Conservation (phyloP, 768 basidiomycete genomes). For the Lanmaoa pseudosensibilis region DNA sequence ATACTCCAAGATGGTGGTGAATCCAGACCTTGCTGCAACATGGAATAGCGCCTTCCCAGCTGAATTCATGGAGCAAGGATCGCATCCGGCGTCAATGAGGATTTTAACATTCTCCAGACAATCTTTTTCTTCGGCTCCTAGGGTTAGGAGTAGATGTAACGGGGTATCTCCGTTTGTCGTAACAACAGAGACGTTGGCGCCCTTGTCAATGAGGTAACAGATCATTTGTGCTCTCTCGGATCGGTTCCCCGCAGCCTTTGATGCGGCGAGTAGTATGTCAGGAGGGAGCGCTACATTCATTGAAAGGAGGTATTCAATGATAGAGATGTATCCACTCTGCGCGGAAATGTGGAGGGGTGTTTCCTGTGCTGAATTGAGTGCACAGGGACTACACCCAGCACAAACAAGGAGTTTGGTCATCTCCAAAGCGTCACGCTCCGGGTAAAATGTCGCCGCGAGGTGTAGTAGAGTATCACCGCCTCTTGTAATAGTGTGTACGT, state of each 20-base stretch:
- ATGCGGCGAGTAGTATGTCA: not conserved
- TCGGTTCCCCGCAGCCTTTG: too few species aligned
- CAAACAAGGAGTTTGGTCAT: not conserved
- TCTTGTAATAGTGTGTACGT: not conserved
- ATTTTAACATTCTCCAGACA: not conserved
- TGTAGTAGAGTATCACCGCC: not conserved
- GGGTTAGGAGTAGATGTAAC: not conserved
- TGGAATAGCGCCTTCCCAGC: too few species aligned
- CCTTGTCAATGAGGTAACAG: not conserved
- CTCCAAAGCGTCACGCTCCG: not conserved
- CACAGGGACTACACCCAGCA: not conserved
- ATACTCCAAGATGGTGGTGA: too few species aligned
- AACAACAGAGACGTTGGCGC: not conserved
- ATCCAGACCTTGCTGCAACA: too few species aligned
- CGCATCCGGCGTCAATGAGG: constrained; percentile 7
- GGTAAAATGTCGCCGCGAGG: too few species aligned
- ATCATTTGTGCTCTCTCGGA: not conserved
- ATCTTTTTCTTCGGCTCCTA: fast-evolving
- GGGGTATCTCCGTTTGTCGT: not conserved
- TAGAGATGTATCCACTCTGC: not conserved
- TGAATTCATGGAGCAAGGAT: too few species aligned
- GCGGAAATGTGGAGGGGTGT: not conserved
- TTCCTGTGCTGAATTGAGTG: not conserved
- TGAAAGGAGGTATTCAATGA: not conserved
- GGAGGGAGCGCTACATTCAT: not conserved